Percentiles rank a stretch among this genome's conserved stretches.
Conservation (phyloP, 139 green algal species). For the Marvania coccoides region DNA sequence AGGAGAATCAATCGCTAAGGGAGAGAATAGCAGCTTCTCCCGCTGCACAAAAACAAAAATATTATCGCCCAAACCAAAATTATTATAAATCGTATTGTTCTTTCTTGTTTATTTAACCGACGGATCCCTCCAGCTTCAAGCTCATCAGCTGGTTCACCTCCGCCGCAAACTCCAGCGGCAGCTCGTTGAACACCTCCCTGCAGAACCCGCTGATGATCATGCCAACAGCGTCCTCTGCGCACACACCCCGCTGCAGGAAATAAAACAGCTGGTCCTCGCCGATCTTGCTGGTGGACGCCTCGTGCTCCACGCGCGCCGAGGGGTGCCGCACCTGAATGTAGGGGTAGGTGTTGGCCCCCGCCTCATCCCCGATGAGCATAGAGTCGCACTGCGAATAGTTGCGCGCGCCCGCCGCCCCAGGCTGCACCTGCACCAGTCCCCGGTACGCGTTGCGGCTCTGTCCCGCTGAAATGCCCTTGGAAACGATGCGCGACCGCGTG, state of each 20-base stretch:
- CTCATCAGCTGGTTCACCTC: conserved; percentile 99
- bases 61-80: too few species aligned
- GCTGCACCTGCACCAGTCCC: conserved; percentile 81
- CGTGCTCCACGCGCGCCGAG: conserved; percentile 90
- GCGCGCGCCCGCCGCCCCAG: conserved; percentile 66
- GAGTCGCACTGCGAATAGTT: conserved; percentile 98
- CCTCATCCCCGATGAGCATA: conserved; percentile 98
- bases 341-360: conserved; percentile 97
- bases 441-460: conserved; percentile 73
- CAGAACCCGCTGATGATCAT: conserved; percentile 99
- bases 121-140: conserved; percentile 95
- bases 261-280: conserved; percentile 99
- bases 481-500: conserved; percentile 93
- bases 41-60: neutral
- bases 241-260: conserved; percentile 96
- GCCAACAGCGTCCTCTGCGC: conserved; percentile 85
- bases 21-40: too few species aligned
- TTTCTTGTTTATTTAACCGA: conserved; percentile 63
- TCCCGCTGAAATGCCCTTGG: conserved; percentile 96
- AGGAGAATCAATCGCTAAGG: too few species aligned
- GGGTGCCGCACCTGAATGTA: conserved; percentile 98
- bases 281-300: conserved; percentile 96
- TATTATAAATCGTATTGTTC: neutral
- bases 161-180: conserved; percentile 95
- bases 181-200: conserved; percentile 97